Base-by-base conservation (phyloP, 164 flowering plant species). In the Vitis rupestris region DNA sequence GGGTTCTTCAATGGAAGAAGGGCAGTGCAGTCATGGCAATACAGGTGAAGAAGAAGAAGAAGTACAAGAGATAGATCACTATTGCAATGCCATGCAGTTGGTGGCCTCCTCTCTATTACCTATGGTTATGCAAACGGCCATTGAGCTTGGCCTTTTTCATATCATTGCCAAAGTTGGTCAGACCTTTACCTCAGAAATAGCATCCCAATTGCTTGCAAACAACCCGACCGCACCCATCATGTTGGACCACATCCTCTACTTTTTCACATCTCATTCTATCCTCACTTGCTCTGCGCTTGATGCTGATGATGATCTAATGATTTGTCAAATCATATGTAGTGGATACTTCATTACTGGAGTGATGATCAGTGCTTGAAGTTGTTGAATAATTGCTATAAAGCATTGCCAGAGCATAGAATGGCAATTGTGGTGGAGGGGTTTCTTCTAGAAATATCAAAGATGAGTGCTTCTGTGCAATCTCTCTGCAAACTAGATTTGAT, bases 171-270 rank as follows among this genome's bases (percentile, higher is more conserved):
- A 57, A 58, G 74, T 68, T 1, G 76, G 71, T 44, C 51, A 63
- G 10, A 68, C 73, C 50, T 73, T 71, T 0, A 23, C 80, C 3
- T 27, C 50, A 1, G 65, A 77, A 48, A 74, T 77, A 2, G 77
- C 69, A 16, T 59, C 68, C 1, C 23, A 59, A 19, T 7, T 77
- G 50, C 16, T 47, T 8, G 50, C 71, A 3, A 65, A 52, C 12
- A 75, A 75, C 76, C 69, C 68, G 0, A 59, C 57, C 2, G 79
- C 80, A 14, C 54, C 80, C 13, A 1, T 15, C 9, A 74, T 76
- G 75, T 13, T 80, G 8, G 78, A 76, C 53, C 65, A 78, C 11
- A 48, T 76, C 0, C 68, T 73, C 1, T 16, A 71, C 52, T 64
- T 80, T 2, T 59, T 80, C 15, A 68, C 69, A 3, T 65, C 71